These are phyloP conservation scores for Beauveria medogensis DNA, from an alignment of 2,329 filamentous ascomycete species.

Conservation along the genomic window DNA sequence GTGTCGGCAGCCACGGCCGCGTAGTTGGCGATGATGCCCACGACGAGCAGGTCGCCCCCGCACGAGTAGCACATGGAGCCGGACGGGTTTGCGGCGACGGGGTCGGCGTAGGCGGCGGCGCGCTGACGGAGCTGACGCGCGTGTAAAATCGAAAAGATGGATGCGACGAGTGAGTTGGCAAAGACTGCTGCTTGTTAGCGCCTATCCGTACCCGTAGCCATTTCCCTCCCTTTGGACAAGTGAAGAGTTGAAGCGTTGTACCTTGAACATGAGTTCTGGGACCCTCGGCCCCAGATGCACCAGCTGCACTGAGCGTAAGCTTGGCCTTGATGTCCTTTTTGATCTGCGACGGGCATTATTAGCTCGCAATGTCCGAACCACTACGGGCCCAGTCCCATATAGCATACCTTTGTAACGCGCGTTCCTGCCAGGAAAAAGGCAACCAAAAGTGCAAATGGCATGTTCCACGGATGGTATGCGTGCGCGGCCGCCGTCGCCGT, in stretches of 20 bases:
- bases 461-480: conserved; percentile 84
- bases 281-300: conserved; percentile 68
- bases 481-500: conserved; percentile 68
- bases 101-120: conserved; percentile 29
- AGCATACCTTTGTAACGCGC: conserved; percentile 65
- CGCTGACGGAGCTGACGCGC: conserved; percentile 49
- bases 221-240: background rate
- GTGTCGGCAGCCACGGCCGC: conserved; percentile 89
- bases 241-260: conserved; percentile 16
- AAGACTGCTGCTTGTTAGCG: conserved; percentile 45
- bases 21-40: conserved; percentile 73
- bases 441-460: conserved; percentile 77
- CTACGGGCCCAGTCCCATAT: background rate
- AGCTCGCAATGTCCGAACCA: background rate
- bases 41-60: conserved; percentile 53
- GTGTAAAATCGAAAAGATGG: conserved; percentile 52
- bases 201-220: conserved; percentile 1
- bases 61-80: conserved; percentile 49
- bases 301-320: conserved; percentile 70
- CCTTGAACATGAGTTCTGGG: conserved; percentile 77
- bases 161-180: conserved; percentile 77
- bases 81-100: conserved; percentile 22
- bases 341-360: conserved; percentile 43
- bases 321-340: conserved; percentile 80
- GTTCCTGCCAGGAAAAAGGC: conserved; percentile 86